phyloP scores from a whole-genome alignment of 2,329 filamentous ascomycete species.

The Botrytis elliptica region DNA sequence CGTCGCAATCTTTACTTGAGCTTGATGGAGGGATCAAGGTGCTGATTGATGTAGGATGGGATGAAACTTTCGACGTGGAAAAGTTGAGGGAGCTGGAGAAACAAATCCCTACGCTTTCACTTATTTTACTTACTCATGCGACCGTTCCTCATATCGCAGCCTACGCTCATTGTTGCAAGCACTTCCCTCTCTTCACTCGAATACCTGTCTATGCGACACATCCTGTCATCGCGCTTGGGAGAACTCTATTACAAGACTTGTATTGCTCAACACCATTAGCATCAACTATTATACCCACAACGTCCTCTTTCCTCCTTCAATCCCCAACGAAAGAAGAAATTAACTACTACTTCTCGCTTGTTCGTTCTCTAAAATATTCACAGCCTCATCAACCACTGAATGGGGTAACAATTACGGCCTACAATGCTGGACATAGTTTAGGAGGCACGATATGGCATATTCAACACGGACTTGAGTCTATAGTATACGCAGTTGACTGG shows the following conservation, averaged over 20 bases:
- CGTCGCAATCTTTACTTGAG: conserved; percentile 93
- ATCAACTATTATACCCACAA: conserved; percentile 74
- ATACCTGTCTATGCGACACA: conserved; percentile 94
- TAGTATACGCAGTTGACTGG: conserved; percentile 98
- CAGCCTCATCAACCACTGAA: conserved; percentile 93
- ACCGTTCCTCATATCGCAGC: conserved; percentile 89
- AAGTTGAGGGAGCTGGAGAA: conserved; percentile 88
- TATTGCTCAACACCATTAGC: conserved; percentile 89
- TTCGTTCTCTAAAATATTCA: conserved; percentile 93
- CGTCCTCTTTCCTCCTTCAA: conserved; percentile 66
- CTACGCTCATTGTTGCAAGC: conserved; percentile 95
- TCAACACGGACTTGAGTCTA: conserved; percentile 92
- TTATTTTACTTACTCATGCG: conserved; percentile 92
- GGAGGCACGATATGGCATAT: conserved; percentile 99
- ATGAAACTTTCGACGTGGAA: conserved; percentile 80
- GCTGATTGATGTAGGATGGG: conserved; percentile 93
- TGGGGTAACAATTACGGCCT: conserved; percentile 90
- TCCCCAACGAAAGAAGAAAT: conserved; percentile 86
- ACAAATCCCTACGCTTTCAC: conserved; percentile 85
- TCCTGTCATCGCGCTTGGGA: conserved; percentile 88
- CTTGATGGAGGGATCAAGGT: conserved; percentile 96
- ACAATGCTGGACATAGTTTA: conserved; percentile 92
- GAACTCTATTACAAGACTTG: conserved; percentile 85
- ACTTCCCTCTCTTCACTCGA: conserved; percentile 85
- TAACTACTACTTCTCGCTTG: conserved; percentile 82